Conservation (phyloP, 192 early-diverging fungal genomes). For the Podila clonocystis region DNA sequence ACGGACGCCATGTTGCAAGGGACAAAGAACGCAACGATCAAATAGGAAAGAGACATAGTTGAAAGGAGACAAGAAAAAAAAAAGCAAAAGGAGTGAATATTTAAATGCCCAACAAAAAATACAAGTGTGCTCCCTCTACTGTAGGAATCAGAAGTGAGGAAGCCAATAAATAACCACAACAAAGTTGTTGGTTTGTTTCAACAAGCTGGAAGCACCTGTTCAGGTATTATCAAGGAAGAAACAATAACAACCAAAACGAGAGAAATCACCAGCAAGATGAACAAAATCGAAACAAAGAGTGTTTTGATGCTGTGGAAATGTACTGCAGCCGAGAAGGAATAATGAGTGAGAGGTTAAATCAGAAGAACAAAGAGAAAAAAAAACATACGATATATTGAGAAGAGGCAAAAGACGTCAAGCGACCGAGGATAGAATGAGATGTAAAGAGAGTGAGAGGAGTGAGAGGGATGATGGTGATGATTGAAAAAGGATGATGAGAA, state of each 20-base stretch:
- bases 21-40: not conserved
- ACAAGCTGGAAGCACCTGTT: too few species aligned
- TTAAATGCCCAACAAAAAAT: not conserved
- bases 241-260: not conserved
- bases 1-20: not conserved
- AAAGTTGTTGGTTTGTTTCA: too few species aligned
- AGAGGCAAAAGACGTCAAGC: not conserved
- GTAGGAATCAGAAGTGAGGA: too few species aligned
- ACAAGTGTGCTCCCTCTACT: too few species aligned
- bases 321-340: not conserved
- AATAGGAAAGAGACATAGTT: slow-evolving; percentile 1
- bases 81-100: not conserved
- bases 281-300: not conserved
- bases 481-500: not conserved
- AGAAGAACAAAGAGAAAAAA: not conserved
- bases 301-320: not conserved
- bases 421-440: not conserved
- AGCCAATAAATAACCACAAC: too few species aligned
- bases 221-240: too few species aligned
- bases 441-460: too few species aligned
- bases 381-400: slow-evolving; percentile 4
- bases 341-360: not conserved
- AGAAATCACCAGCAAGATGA: not conserved
- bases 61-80: not conserved
- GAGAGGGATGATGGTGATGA: not conserved